Evolutionary conservation across 2,329 filamentous ascomycete genomes (phyloP), one percentile per base, ranked within the genome.

Genomic region (Exophiala sideris): DNA sequence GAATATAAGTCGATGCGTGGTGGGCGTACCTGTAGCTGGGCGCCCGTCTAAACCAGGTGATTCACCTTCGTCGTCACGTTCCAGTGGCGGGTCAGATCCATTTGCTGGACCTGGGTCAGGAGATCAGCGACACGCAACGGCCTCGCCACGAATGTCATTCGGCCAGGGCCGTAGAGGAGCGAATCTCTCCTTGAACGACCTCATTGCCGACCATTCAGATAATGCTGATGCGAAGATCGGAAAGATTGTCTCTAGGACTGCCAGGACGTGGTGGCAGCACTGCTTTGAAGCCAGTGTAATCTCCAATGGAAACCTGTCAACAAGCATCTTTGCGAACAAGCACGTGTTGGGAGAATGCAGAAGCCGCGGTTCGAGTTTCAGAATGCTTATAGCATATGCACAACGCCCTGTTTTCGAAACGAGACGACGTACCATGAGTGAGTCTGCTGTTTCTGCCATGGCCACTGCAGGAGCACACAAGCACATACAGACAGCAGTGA

Each of bases 211-310:
- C 60, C 79, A 85, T 34, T 81, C 82, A n/a, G 78, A 83, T 0
- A 76, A 81, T 11, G 86, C 87, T 18, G 90, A 96, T 62, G 89
- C 91, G 66, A 86, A 84, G 61, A 96, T 97, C 66, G 89, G 90
- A 11, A 91, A 89, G 66, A 95, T 95, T 79, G 91, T 97, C 18
- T 87, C 91, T 12, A 87, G 85, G 59, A 92, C 97, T 9, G 92
- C 91, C 1, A 82, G 94, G 40, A 97, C 92, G 90, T 99, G 94
- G 94, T 97, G 96, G 71, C 88, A 84, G 8, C 84, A 88, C 48
- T 96, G 92, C 75, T 97, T 96, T 69, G 92, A 96, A 71, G 83
- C 80, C 52, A 78, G 81, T 3, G 76, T 85, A 7, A 70, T 81
- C 55, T 68, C 71, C 1, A 71, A 78, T 55, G 69, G 74, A 46